Percentiles rank a stretch among this genome's conserved stretches.
Evolutionary conservation across 2,329 filamentous ascomycete species (phyloP).

Genomic region (Aspergillus sp.): DNA sequence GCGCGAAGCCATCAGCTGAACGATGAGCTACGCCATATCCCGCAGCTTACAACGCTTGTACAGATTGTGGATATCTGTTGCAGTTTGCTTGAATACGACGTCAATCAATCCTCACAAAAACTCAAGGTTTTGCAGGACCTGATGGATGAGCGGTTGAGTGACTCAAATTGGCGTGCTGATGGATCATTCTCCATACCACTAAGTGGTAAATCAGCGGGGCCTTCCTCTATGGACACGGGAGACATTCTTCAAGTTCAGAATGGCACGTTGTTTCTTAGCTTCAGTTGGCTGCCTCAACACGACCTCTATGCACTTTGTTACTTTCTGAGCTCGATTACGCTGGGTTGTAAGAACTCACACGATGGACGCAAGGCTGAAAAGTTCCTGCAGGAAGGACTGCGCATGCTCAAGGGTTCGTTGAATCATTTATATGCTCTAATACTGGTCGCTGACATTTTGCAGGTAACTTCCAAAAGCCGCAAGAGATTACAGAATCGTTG

Average conservation of each 20-base stretch:
- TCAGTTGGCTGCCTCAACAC: conserved; percentile 61
- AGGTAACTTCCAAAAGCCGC: conserved; percentile 39
- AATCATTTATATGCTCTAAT: conserved; percentile 11
- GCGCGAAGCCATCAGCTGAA: conserved; percentile 61
- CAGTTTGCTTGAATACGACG: conserved; percentile 55
- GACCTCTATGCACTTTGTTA: conserved; percentile 62
- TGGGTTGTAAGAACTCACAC: conserved; percentile 56
- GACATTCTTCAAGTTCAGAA: conserved; percentile 45
- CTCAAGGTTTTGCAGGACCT: conserved; percentile 55
- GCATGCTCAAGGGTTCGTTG: conserved; percentile 46
- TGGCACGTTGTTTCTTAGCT: conserved; percentile 49
- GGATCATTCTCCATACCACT: conserved; percentile 50
- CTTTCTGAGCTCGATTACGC: conserved; percentile 57
- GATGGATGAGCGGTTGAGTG: conserved; percentile 51
- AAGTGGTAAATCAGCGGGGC: conserved; percentile 39
- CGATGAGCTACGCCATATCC: conserved; percentile 50
- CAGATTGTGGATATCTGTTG: conserved; percentile 63
- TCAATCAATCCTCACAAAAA: conserved; percentile 54
- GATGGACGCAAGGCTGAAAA: conserved; percentile 56
- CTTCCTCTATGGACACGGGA: conserved; percentile 39
- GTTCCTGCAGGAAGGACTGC: conserved; percentile 59
- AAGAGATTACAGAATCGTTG: conserved; percentile 53
- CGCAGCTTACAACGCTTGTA: conserved; percentile 58
- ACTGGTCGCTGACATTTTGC: conserved; percentile 18
- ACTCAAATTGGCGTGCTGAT: conserved; percentile 46